Evolutionary conservation across 345 rosid genomes (phyloP).

Genomic region (Populus davidiana): DNA sequence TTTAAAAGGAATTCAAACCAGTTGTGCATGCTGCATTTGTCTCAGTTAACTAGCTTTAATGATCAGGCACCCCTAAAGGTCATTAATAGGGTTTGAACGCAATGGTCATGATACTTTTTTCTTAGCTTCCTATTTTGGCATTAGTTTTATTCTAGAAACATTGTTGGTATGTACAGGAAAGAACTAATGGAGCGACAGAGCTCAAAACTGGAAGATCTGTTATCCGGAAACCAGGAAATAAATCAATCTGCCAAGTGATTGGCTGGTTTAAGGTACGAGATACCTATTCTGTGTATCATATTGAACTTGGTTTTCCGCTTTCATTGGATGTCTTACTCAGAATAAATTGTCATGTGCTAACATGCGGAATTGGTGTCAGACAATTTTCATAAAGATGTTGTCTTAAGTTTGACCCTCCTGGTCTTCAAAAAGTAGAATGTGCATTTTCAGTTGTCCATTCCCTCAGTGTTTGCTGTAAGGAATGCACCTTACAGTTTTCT

Average conservation of each 20-base stretch:
- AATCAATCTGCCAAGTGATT: background rate
- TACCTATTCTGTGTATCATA: background rate
- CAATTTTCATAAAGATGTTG: background rate
- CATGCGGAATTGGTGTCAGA: background rate
- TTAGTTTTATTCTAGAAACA: background rate
- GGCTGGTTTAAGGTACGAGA: background rate
- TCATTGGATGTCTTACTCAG: background rate
- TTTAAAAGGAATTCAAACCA: background rate
- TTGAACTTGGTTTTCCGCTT: slow-evolving; percentile 4
- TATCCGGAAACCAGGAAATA: background rate
- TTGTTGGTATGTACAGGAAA: slow-evolving; percentile 3
- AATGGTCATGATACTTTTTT: background rate
- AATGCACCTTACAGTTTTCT: background rate
- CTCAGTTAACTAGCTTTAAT: background rate
- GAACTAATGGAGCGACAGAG: background rate
- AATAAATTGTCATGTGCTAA: background rate
- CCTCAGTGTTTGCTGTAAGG: background rate
- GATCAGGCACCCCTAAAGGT: background rate
- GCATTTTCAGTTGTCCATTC: background rate
- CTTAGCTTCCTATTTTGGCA: background rate
- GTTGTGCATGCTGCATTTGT: background rate
- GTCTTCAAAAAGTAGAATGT: slow-evolving; percentile 3
- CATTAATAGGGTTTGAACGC: background rate
- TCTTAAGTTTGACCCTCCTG: background rate
- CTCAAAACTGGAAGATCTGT: background rate